Evolutionary conservation across 805 yeast genomes (phyloP).

Genomic region (Debaryomyces prosopidis): DNA sequence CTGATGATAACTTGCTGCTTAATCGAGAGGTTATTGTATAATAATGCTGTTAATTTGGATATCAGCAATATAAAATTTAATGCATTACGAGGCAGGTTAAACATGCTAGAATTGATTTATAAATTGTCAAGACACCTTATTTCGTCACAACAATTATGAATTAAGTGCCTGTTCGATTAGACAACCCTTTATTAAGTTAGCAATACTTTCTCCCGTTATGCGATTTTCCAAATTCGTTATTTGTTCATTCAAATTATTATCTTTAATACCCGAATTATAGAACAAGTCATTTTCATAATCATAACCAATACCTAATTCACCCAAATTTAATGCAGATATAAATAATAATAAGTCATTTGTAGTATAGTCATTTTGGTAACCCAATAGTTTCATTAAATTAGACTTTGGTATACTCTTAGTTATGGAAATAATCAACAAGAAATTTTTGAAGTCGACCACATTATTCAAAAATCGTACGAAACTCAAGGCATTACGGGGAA

Average conservation of each 20-base stretch:
- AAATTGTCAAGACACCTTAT: constrained; percentile 4
- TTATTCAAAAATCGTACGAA: neutral
- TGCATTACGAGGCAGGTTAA: constrained; percentile 50
- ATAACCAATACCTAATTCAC: constrained; percentile 28
- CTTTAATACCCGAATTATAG: constrained; percentile 15
- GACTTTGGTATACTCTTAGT: constrained; percentile 21
- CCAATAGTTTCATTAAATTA: constrained; percentile 26
- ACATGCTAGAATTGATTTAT: constrained; percentile 28
- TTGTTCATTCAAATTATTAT: constrained; percentile 6
- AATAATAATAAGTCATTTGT: constrained; percentile 23
- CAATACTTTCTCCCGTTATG: constrained; percentile 23
- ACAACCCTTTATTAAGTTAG: constrained; percentile 25
- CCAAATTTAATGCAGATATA: constrained; percentile 26
- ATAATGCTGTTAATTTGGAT: constrained; percentile 34
- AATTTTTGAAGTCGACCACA: constrained; percentile 31
- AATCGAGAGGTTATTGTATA: constrained; percentile 24
- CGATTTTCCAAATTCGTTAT: constrained; percentile 11
- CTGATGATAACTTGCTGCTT: constrained; percentile 40
- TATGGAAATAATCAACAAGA: constrained; percentile 27
- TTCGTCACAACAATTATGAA: neutral
- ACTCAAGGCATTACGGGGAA: constrained; percentile 12
- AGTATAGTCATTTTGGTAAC: constrained; percentile 20
- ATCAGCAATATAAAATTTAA: constrained; percentile 43
- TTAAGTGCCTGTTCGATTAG: constrained; percentile 25
- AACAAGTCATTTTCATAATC: constrained; percentile 23